Evolutionary conservation across 1,284 basidiomycete species (phyloP).

Genomic region (Paramarasmius palmivorus): DNA sequence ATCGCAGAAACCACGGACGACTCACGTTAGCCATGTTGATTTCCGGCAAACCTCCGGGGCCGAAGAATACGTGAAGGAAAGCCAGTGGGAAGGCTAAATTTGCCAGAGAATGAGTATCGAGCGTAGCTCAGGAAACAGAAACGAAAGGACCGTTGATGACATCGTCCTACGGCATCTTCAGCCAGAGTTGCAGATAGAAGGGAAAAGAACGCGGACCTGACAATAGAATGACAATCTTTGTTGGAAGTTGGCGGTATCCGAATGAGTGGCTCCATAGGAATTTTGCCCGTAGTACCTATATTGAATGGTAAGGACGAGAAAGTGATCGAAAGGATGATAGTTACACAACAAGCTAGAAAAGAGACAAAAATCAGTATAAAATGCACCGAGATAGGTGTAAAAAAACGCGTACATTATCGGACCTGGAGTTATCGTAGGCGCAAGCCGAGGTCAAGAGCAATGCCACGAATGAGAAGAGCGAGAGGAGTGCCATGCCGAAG

Average conservation of each 20-base stretch:
- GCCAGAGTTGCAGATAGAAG: background rate
- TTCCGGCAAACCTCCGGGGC: slow-evolving; percentile 53
- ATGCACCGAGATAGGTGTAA: background rate
- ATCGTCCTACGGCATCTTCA: slow-evolving; percentile 32
- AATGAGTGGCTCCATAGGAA: slow-evolving; percentile 55
- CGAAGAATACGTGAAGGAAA: slow-evolving; percentile 60
- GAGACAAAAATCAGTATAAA: slow-evolving; percentile 1
- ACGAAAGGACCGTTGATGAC: slow-evolving; percentile 53
- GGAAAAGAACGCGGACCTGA: slow-evolving; percentile 31
- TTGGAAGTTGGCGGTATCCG: slow-evolving; percentile 48
- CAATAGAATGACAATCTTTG: slow-evolving; percentile 51
- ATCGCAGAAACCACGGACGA: no score
- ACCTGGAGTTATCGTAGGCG: slow-evolving; percentile 26
- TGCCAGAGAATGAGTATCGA: no score
- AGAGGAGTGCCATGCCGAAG: slow-evolving; percentile 1
- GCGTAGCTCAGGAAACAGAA: no score
- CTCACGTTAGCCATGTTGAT: slow-evolving; percentile 62
- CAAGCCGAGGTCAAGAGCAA: slow-evolving; percentile 3
- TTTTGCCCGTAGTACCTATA: slow-evolving; percentile 44
- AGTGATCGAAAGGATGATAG: background rate
- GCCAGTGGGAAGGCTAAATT: slow-evolving; percentile 60
- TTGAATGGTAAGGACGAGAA: background rate
- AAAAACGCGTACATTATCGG: slow-evolving; percentile 31
- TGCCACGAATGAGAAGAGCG: background rate
- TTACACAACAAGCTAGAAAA: slow-evolving; percentile 35